phyloP scores from a whole-genome alignment of 2,329 filamentous ascomycete genomes.

The Didymella lethalis region DNA sequence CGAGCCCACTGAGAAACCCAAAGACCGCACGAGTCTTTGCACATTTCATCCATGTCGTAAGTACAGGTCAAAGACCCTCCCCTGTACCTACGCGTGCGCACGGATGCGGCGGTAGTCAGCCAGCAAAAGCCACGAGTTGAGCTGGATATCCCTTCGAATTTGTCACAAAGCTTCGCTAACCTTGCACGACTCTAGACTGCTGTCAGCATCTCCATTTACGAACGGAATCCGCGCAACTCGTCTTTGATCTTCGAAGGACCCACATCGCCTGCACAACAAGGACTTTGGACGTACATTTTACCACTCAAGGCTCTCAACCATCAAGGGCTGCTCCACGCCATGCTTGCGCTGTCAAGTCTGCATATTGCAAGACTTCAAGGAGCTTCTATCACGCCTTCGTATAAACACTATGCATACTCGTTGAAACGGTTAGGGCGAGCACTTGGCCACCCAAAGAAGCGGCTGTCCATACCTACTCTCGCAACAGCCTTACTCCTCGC shows the following conservation, averaged over 20 bases:
- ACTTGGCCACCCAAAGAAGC: slow-evolving; percentile 73
- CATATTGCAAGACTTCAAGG: slow-evolving; percentile 86
- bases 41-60: slow-evolving; percentile 81
- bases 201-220: slow-evolving; percentile 84
- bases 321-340: slow-evolving; percentile 87
- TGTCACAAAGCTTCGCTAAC: slow-evolving; percentile 17
- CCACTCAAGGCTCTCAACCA: slow-evolving; percentile 81
- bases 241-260: slow-evolving; percentile 67
- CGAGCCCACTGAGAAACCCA: slow-evolving; percentile 76
- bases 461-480: slow-evolving; percentile 81
- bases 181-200: slow-evolving; percentile 63
- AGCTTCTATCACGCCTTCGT: slow-evolving; percentile 76
- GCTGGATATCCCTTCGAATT: background rate
- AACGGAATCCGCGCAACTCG: slow-evolving; percentile 79
- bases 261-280: slow-evolving; percentile 41
- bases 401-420: slow-evolving; percentile 91
- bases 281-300: slow-evolving; percentile 75
- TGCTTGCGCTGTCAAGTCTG: slow-evolving; percentile 84
- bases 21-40: slow-evolving; percentile 84
- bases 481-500: slow-evolving; percentile 85
- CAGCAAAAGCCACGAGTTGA: background rate
- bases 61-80: slow-evolving; percentile 1
- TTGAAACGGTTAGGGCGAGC: slow-evolving; percentile 79
- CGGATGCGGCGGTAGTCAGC: background rate
- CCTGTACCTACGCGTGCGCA: background rate